Evolutionary conservation across 2,329 filamentous ascomycete species (phyloP).

Genomic region (Falciphora oryzae): DNA sequence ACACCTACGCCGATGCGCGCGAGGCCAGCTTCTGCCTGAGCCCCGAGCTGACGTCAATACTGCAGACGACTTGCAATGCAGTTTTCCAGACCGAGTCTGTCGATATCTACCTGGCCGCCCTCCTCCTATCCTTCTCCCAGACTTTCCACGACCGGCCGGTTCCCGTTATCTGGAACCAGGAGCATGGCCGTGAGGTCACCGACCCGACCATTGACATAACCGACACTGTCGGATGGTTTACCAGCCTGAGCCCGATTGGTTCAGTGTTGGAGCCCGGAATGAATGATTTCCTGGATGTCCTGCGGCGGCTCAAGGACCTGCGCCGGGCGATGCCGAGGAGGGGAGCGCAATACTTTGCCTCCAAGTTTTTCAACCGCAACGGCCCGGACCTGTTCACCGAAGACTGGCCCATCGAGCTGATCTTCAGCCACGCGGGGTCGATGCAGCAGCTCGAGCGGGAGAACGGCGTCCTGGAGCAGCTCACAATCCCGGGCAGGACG

Average conservation of each 20-base stretch:
- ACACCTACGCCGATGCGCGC: slow-evolving; percentile 39
- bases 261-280: slow-evolving; percentile 32
- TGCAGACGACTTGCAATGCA: slow-evolving; percentile 37
- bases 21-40: slow-evolving; percentile 37
- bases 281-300: slow-evolving; percentile 44
- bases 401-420: slow-evolving; percentile 49
- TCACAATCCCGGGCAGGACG: slow-evolving; percentile 33
- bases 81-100: slow-evolving; percentile 45
- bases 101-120: slow-evolving; percentile 48
- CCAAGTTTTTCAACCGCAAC: slow-evolving; percentile 33
- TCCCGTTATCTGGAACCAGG: slow-evolving; percentile 50
- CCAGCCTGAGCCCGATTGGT: slow-evolving; percentile 46
- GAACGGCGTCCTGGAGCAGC: slow-evolving; percentile 43
- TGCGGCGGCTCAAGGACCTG: slow-evolving; percentile 48
- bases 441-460: slow-evolving; percentile 41
- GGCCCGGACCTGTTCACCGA: slow-evolving; percentile 24
- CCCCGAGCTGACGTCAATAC: slow-evolving; percentile 34
- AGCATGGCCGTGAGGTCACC: slow-evolving; percentile 40
- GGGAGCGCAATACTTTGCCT: slow-evolving; percentile 44
- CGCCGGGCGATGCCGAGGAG: slow-evolving; percentile 37
- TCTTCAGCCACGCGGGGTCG: slow-evolving; percentile 51
- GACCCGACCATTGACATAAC: slow-evolving; percentile 44
- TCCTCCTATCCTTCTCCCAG: slow-evolving; percentile 50
- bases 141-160: slow-evolving; percentile 45
- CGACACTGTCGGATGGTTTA: slow-evolving; percentile 57